phyloP scores from a whole-genome alignment of 2,329 filamentous ascomycete genomes.

The Fusarium marasasianum region DNA sequence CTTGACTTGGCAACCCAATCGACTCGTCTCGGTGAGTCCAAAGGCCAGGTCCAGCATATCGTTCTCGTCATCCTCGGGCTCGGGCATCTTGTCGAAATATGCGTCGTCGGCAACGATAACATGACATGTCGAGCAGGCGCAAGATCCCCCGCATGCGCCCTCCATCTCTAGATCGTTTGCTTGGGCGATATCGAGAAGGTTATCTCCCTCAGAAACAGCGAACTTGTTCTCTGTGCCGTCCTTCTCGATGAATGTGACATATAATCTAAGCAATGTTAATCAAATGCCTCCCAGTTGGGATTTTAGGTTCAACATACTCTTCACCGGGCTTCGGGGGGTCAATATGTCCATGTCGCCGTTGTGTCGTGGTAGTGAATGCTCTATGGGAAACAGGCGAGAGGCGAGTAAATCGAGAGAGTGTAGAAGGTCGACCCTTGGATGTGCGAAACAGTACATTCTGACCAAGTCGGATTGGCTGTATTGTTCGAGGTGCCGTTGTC shows the following conservation, averaged over 20 bases:
- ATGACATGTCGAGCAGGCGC: conserved; percentile 93
- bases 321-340: conserved; percentile 87
- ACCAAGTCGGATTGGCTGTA: conserved; percentile 36
- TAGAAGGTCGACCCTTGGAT: conserved; percentile 36
- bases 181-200: conserved; percentile 94
- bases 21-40: conserved; percentile 83
- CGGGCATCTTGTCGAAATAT: conserved; percentile 80
- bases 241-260: conserved; percentile 94
- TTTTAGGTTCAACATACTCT: conserved; percentile 69
- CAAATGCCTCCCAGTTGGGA: background rate
- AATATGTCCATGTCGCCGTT: conserved; percentile 78
- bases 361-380: conserved; percentile 72
- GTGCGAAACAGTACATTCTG: conserved; percentile 20
- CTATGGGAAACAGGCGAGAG: conserved; percentile 46
- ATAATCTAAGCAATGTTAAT: conserved; percentile 65
- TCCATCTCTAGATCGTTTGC: conserved; percentile 98
- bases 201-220: conserved; percentile 85
- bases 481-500: conserved; percentile 43
- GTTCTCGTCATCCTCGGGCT: conserved; percentile 83
- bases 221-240: conserved; percentile 80
- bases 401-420: conserved; percentile 10
- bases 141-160: conserved; percentile 93
- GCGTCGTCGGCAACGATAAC: conserved; percentile 81
- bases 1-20: conserved; percentile 88
- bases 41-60: conserved; percentile 93